Evolutionary conservation across 2,329 filamentous ascomycete genomes (phyloP).

Genomic region (Amauroascus verrucosus): DNA sequence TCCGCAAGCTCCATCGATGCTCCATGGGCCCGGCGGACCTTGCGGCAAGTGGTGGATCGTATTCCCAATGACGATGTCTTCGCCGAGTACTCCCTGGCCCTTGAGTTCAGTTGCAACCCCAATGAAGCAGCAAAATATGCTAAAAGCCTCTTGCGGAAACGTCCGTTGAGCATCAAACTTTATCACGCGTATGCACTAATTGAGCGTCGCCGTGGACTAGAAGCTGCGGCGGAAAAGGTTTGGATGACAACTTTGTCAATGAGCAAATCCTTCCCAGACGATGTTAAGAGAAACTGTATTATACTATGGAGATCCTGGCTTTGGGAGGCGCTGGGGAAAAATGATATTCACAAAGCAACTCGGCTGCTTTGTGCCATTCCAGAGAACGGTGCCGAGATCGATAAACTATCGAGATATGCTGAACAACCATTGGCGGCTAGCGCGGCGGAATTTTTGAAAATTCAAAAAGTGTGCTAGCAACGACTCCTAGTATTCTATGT

Average conservation of each 20-base stretch:
- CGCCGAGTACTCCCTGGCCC: constrained; percentile 59
- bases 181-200: constrained; percentile 73
- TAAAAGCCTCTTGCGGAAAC: constrained; percentile 61
- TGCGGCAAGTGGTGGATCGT: constrained; percentile 48
- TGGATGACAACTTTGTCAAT: constrained; percentile 57
- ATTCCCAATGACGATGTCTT: constrained; percentile 42
- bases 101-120: constrained; percentile 50
- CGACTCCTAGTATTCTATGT: neutral
- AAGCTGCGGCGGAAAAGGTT: constrained; percentile 51
- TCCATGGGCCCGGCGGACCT: constrained; percentile 42
- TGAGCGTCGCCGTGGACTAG: constrained; percentile 51
- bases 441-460: constrained; percentile 30
- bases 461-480: constrained; percentile 29
- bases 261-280: constrained; percentile 34
- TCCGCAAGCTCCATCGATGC: constrained; percentile 31
- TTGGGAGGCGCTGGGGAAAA: constrained; percentile 53
- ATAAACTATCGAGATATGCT: constrained; percentile 16
- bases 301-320: constrained; percentile 53
- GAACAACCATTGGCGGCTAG: constrained; percentile 18
- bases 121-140: constrained; percentile 56
- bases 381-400: constrained; percentile 28
- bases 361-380: constrained; percentile 34
- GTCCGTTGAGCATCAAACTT: constrained; percentile 52
- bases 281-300: constrained; percentile 30
- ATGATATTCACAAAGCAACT: constrained; percentile 29